phyloP scores from a whole-genome alignment of 2,329 filamentous ascomycete genomes.

The Amphichorda felina region DNA sequence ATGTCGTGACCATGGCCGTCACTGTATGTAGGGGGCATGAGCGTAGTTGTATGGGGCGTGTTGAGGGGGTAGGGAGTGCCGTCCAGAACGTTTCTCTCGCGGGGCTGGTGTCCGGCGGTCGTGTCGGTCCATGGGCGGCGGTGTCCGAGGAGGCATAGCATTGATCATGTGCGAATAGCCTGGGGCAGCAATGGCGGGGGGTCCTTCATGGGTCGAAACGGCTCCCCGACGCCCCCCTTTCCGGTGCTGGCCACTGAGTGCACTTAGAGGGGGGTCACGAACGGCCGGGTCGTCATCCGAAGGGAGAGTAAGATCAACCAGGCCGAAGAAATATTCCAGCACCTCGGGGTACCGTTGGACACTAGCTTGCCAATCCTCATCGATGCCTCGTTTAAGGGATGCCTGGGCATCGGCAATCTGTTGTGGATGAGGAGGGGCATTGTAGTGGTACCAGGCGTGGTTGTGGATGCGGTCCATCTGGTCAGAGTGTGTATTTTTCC shows the following conservation, averaged over 20 bases:
- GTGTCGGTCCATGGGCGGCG: conserved; percentile 9
- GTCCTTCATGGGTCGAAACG: conserved; percentile 14
- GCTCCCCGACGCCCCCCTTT: conserved; percentile 30
- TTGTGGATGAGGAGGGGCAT: conserved; percentile 43
- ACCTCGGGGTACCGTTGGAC: conserved; percentile 71
- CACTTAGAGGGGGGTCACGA: conserved; percentile 47
- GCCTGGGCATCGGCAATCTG: conserved; percentile 54
- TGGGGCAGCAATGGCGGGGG: not conserved
- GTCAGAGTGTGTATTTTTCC: conserved; percentile 42
- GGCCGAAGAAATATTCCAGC: conserved; percentile 67
- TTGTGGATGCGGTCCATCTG: conserved; percentile 44
- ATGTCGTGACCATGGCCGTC: not conserved
- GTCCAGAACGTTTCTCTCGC: conserved; percentile 7
- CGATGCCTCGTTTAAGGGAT: conserved; percentile 59
- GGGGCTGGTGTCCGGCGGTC: conserved; percentile 14
- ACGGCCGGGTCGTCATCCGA: conserved; percentile 47
- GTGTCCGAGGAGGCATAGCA: conserved; percentile 12
- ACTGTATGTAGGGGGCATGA: conserved; percentile 2
- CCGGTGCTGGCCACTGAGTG: conserved; percentile 30
- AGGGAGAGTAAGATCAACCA: conserved; percentile 56
- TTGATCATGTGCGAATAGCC: not conserved
- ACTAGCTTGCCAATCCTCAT: conserved; percentile 66
- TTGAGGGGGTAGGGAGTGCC: conserved; percentile 7
- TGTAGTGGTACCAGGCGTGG: conserved; percentile 45
- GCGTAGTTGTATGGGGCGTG: conserved; percentile 8